Conservation (phyloP, 257 asterid genomes). For the Rhazya stricta region DNA sequence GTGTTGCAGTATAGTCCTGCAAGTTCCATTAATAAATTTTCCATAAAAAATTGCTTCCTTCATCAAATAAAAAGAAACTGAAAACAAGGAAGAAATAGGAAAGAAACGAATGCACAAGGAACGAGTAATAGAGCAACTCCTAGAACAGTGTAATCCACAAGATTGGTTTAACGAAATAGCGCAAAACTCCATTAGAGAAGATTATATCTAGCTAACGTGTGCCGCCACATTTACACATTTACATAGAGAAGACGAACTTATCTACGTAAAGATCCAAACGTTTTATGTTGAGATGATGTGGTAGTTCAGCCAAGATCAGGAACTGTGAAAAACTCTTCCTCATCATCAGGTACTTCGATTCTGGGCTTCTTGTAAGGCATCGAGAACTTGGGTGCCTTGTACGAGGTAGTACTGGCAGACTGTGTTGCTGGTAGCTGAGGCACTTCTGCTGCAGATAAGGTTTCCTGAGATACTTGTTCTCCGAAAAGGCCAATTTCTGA, state of each 20-base stretch:
- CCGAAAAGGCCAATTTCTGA: slow-evolving; percentile 57
- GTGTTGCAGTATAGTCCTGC: too few relatives aligned
- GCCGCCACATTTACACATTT: slow-evolving; percentile 14
- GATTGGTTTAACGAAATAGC: neutral
- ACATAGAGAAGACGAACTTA: neutral
- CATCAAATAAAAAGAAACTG: neutral
- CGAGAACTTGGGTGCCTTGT: slow-evolving; percentile 33
- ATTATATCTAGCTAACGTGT: neutral
- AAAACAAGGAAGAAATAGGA: neutral
- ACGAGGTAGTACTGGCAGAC: slow-evolving; percentile 27
- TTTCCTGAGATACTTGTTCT: slow-evolving; percentile 43
- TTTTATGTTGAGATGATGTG: neutral
- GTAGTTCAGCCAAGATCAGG: slow-evolving; percentile 84
- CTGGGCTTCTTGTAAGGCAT: slow-evolving; percentile 71
- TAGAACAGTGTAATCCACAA: slow-evolving; percentile 3
- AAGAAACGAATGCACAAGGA: neutral
- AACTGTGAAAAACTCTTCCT: slow-evolving; percentile 70
- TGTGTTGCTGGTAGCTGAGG: slow-evolving; percentile 67
- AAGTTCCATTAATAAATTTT: too few relatives aligned
- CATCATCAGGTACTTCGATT: slow-evolving; percentile 53
- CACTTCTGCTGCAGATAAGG: slow-evolving; percentile 73
- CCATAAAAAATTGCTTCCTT: neutral
- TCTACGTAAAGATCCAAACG: neutral
- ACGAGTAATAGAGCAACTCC: neutral
- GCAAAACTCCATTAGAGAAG: neutral